Base-by-base conservation (phyloP, 345 rosid genomes). In the Gossypium mustelinum region DNA sequence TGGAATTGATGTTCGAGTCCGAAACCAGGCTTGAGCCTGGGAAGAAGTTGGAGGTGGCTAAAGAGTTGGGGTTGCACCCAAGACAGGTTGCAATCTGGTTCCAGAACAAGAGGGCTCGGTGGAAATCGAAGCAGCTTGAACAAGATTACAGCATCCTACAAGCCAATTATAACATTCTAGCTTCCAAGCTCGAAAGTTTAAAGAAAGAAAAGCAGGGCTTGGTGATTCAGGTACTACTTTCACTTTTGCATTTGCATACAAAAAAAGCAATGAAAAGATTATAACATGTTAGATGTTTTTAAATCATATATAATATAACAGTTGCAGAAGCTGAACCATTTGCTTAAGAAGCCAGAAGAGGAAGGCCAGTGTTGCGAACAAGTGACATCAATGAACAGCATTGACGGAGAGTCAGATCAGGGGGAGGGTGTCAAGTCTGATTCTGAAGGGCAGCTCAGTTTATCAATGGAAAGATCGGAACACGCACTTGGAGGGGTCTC, bases 81-180 rank as follows among this genome's bases (percentile, higher is more conserved):
- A 79, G 97, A 7, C 98, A 93, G 85, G 98, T 93, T 3, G 94
- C 97, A 0, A 91, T 93, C 44, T 93, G 97, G 98, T 93, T 91
- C 71, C 97, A 93, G 82, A 93, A 93, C 79, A 88, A 89, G 85
- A 81, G 98, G 70, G 98, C 94, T 60, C 80, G 94, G 68, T 91
- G 90, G 91, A 93, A 89, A 81, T 86, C 97, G 0, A 93, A 93
- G 93, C 94, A 88, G 79, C 86, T 93, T 0, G 97, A 93, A 77
- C 67, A 82, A 57, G 94, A 93, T 55, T 93, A 77, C 74, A 78
- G 68, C 78, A 57, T 87, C 29, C 84, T 93, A 17, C 82, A 78
- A 72, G 80, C 86, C 66, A 81, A 82, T 82, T 89, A 88, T 75
- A 78, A 81, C 41, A 81, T 65, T 58, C 76, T 93, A 67, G 85